Evolutionary conservation across 2,329 filamentous ascomycete genomes (phyloP).

Genomic region (Paecilomyces sp.): DNA sequence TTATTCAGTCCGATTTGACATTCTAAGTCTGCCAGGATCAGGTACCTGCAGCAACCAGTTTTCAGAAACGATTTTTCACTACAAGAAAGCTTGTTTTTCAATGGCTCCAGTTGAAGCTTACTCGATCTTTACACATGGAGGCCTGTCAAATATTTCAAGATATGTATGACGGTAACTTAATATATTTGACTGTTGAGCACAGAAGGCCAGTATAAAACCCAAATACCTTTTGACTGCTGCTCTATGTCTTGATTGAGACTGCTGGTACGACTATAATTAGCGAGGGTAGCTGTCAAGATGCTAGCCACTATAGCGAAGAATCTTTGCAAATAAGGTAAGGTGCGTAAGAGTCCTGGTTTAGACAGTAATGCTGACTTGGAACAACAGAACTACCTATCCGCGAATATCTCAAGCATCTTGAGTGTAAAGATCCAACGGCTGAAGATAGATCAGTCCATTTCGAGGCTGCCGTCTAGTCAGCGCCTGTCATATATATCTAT

Average conservation of each 20-base stretch:
- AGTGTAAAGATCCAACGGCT: conserved; percentile 27
- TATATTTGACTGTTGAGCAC: not conserved
- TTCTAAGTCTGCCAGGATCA: not conserved
- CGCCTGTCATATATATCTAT: not conserved
- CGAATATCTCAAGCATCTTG: not conserved
- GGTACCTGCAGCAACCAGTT: not conserved
- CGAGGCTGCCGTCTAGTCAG: conserved; percentile 43
- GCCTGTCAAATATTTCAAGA: not conserved
- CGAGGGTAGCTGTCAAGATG: not conserved
- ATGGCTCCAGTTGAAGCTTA: not conserved
- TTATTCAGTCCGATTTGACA: not conserved
- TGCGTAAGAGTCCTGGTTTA: not conserved
- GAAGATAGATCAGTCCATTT: conserved; percentile 58
- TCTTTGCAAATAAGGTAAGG: not conserved
- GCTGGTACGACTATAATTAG: not conserved
- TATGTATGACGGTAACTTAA: not conserved
- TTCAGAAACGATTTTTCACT: not conserved
- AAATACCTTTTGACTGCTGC: not conserved
- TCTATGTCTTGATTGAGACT: not conserved
- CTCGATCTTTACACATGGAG: not conserved
- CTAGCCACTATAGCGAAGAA: not conserved
- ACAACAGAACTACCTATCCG: not conserved
- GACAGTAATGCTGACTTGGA: not conserved
- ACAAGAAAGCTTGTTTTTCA: not conserved
- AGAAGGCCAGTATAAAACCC: not conserved